Evolutionary conservation across 2,329 filamentous ascomycete species (phyloP), one percentile per base, ranked within the genome.

Genomic region (Cladorrhinum sp.): DNA sequence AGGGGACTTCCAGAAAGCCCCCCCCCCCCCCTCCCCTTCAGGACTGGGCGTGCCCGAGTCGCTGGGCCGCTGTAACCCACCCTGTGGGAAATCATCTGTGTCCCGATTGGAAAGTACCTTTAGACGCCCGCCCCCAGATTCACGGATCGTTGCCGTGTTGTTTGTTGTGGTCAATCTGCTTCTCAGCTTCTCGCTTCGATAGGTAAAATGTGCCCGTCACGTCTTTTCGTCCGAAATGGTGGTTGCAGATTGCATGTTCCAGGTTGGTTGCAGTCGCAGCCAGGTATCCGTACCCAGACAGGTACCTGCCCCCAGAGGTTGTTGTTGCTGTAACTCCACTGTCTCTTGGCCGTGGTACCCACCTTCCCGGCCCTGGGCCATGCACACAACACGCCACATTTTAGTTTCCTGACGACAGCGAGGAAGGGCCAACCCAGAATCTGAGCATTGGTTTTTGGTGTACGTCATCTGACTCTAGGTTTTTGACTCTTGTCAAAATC

Each of bases 361-460:
- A 56, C 53, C 16, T 18, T 49, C 38, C 27, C 38, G 36, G 53
- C 53, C 41, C 25, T 24, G 38, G 29, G 38, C 36, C 38, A 56
- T 56, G 53, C 53, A 56, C 16, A 38, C 41, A 56, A 56, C 53
- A 56, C 53, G 53, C 53, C 53, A 56, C 53, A 38, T 56, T 23
- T 8, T n/a, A 24, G 6, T 10, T 27, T 13, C 4, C 51, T 54
- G 25, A 36, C 29, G 27, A 36, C 20, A 29, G 25, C 36, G 36
- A 36, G 51, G 13, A 45, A 45, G 38, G 13, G 38, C 38, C 38
- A 45, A n/a, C 13, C 18, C 38, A 27, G 51, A 24, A 36, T n/a
- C n/a, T 29, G 25, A 10, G 25, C 25, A 29, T 10, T 29, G 25
- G 4, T 4, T 29, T 29, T 4, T 13, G 16, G 10, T n/a, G 16